Evolutionary conservation across 179 eudicot genomes (phyloP).

Genomic region (Amaranthus tricolor): DNA sequence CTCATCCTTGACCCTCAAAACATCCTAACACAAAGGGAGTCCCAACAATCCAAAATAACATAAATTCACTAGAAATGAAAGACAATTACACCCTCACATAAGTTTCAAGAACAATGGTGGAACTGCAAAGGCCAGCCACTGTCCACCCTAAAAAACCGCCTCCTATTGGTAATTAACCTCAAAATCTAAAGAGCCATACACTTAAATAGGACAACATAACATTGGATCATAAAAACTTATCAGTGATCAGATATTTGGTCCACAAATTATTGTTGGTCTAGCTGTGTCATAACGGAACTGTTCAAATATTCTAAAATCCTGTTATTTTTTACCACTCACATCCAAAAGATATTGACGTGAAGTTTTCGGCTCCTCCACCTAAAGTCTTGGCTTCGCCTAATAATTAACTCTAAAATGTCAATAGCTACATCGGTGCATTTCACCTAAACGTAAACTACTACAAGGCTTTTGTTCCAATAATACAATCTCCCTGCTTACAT

Average conservation of each 20-base stretch:
- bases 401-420: neutral
- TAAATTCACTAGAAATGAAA: neutral
- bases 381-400: neutral
- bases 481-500: constrained; percentile 8
- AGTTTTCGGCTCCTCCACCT: neutral
- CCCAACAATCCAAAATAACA: neutral
- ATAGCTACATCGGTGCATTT: neutral
- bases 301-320: no score
- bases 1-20: neutral
- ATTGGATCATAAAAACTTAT: neutral
- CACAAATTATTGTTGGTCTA: no score
- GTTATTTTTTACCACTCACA: no score
- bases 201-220: neutral
- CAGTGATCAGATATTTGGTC: neutral
- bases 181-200: no score
- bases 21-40: neutral
- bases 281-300: no score
- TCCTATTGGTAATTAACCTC: neutral
- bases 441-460: neutral
- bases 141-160: neutral
- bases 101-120: neutral
- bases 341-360: no score
- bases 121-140: neutral
- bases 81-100: neutral
- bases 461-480: neutral